Conservation (phyloP, 768 basidiomycete species). For the button mushroom (Agaricus bisporus) region DNA sequence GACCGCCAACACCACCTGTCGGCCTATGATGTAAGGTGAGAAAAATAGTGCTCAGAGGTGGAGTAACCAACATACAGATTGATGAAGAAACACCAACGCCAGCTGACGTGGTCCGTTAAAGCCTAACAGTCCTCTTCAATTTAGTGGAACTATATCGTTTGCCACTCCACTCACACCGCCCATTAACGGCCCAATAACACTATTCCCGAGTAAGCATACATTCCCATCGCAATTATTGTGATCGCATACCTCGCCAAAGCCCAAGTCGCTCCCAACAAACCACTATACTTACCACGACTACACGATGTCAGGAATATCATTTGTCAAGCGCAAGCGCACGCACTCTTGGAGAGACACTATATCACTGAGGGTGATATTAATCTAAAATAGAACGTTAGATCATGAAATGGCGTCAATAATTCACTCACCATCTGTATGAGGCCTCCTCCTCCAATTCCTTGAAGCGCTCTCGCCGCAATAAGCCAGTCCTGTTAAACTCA, state of each 20-base stretch:
- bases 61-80: constrained; percentile 45
- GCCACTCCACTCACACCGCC: constrained; percentile 56
- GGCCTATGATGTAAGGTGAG: constrained; percentile 36
- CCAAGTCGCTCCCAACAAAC: constrained; percentile 75
- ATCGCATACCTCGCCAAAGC: constrained; percentile 46
- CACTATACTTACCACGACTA: constrained; percentile 75
- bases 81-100: constrained; percentile 85
- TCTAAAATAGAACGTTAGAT: constrained; percentile 20
- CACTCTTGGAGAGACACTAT: constrained; percentile 78
- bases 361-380: constrained; percentile 75
- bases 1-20: constrained; percentile 61
- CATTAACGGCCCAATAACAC: constrained; percentile 71
- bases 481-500: constrained; percentile 51
- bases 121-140: constrained; percentile 29
- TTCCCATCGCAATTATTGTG: not conserved
- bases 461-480: constrained; percentile 68
- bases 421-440: constrained; percentile 60
- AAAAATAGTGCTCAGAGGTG: not conserved
- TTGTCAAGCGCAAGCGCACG: not conserved
- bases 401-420: not conserved
- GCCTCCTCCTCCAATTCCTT: constrained; percentile 81
- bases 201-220: constrained; percentile 16
- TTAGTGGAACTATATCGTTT: not conserved
- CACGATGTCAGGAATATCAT: not conserved
- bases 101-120: constrained; percentile 68